These are phyloP conservation scores for Chaetomium cochliodes DNA, from an alignment of 495 filamentous ascomycete genomes.

Conservation along the genomic window DNA sequence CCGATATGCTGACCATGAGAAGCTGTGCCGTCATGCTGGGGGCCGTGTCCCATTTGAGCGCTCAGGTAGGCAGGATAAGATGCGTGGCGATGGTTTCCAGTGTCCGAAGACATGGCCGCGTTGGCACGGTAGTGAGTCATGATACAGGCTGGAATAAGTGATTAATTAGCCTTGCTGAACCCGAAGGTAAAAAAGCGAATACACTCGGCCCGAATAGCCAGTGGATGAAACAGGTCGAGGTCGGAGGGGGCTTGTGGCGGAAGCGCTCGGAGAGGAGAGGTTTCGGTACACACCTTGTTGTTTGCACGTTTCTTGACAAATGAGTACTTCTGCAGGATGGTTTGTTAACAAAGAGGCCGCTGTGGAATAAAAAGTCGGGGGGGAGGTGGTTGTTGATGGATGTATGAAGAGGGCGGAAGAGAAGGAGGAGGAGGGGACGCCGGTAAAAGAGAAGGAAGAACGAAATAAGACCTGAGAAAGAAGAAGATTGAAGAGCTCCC, in stretches of 20 bases:
- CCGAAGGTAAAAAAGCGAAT: too few species aligned
- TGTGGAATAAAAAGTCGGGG: not conserved
- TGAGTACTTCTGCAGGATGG: not conserved
- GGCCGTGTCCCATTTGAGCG: conserved; percentile 24
- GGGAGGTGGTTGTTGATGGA: not conserved
- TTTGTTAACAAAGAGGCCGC: conserved; percentile 1
- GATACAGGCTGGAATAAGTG: conserved; percentile 10
- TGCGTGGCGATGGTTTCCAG: conserved; percentile 31
- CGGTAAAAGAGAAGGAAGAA: not conserved
- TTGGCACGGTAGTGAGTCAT: conserved; percentile 32
- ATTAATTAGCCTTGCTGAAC: conserved; percentile 6
- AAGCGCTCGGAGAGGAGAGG: not conserved
- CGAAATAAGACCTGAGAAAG: not conserved
- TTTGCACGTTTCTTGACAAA: not conserved
- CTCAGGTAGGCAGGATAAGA: conserved; percentile 30
- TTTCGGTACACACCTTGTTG: conserved; percentile 4
- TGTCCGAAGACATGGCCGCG: conserved; percentile 29
- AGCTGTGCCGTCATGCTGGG: conserved; percentile 28
- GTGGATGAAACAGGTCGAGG: not conserved
- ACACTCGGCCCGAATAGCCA: not conserved
- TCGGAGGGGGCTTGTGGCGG: not conserved
- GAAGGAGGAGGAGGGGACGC: not conserved
- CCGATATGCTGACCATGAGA: conserved; percentile 33
- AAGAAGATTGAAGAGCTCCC: not conserved
- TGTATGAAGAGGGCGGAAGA: not conserved